Evolutionary conservation across 73 alveolate species (phyloP).

Genomic region (Urostyla sp.): DNA sequence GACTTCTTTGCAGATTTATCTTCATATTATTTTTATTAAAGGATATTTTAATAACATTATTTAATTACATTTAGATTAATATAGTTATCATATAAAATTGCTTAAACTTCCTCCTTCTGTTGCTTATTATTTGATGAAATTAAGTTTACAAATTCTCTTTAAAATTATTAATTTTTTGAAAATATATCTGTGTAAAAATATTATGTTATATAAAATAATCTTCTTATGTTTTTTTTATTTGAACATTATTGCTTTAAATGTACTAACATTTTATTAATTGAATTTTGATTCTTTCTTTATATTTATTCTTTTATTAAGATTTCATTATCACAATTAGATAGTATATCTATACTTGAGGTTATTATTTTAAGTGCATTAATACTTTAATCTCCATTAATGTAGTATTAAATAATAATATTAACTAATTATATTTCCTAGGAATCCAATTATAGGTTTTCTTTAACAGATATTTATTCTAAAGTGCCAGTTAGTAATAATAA

Average conservation of each 20-base stretch:
- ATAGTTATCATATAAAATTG: slow-evolving; percentile 14
- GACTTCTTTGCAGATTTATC: slow-evolving; percentile 37
- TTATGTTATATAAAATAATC: neutral
- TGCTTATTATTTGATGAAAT: neutral
- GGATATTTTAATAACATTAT: neutral
- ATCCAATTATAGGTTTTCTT: slow-evolving; percentile 29
- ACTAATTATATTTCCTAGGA: neutral
- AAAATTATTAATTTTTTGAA: neutral
- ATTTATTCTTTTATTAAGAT: too few relatives aligned
- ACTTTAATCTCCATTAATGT: too few relatives aligned
- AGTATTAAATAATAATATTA: neutral
- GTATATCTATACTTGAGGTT: too few relatives aligned
- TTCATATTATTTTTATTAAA: slow-evolving; percentile 3
- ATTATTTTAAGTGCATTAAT: too few relatives aligned
- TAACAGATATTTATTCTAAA: slow-evolving; percentile 3
- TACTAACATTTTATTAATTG: too few relatives aligned
- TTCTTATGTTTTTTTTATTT: slow-evolving; percentile 28
- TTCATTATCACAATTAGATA: too few relatives aligned
- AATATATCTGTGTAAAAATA: neutral
- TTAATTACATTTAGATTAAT: slow-evolving; percentile 8
- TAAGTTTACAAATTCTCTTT: neutral
- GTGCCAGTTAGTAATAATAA: neutral
- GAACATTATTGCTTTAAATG: too few relatives aligned
- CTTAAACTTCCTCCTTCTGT: neutral
- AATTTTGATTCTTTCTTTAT: too few relatives aligned